Evolutionary conservation across 768 basidiomycete species (phyloP).

Genomic region (Amanita jacksonii): DNA sequence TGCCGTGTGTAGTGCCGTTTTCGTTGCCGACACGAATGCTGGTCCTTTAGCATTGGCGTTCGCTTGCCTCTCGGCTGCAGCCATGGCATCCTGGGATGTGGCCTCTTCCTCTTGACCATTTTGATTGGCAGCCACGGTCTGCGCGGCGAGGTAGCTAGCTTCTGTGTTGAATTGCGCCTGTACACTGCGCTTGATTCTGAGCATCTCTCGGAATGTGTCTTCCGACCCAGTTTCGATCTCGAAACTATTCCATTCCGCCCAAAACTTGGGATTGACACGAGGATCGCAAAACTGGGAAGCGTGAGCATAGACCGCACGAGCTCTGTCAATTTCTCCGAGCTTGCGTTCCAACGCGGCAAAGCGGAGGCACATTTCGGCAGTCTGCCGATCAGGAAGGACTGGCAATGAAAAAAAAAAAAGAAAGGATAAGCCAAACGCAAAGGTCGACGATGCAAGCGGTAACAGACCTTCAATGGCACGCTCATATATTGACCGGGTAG

Average conservation of each 20-base stretch:
- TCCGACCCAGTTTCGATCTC: constrained; percentile 99
- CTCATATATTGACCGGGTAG: constrained; percentile 94
- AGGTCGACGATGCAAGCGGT: background rate
- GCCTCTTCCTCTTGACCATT: constrained; percentile 36
- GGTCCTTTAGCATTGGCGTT: constrained; percentile 42
- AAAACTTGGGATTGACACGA: constrained; percentile 83
- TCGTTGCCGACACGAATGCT: constrained; percentile 72
- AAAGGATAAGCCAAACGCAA: background rate
- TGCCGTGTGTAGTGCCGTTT: constrained; percentile 32
- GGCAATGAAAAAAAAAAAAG: background rate
- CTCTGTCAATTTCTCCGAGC: constrained; percentile 97
- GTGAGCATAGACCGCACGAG: constrained; percentile 92
- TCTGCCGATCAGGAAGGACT: constrained; percentile 86
- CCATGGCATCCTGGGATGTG: constrained; percentile 70
- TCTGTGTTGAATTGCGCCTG: constrained; percentile 99
- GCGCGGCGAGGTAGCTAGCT: constrained; percentile 85
- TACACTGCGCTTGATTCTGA: constrained; percentile 94
- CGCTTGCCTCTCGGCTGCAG: constrained; percentile 65
- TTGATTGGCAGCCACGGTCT: constrained; percentile 65
- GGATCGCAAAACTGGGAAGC: constrained; percentile 99
- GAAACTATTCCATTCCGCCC: constrained; percentile 95
- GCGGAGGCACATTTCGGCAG: constrained; percentile 95
- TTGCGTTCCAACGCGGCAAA: constrained; percentile 96
- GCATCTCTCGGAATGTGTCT: constrained; percentile 94
- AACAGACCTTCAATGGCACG: constrained; percentile 71